Evolutionary conservation across 805 yeast genomes (phyloP).

Genomic region (Suhomyces prunicola): DNA sequence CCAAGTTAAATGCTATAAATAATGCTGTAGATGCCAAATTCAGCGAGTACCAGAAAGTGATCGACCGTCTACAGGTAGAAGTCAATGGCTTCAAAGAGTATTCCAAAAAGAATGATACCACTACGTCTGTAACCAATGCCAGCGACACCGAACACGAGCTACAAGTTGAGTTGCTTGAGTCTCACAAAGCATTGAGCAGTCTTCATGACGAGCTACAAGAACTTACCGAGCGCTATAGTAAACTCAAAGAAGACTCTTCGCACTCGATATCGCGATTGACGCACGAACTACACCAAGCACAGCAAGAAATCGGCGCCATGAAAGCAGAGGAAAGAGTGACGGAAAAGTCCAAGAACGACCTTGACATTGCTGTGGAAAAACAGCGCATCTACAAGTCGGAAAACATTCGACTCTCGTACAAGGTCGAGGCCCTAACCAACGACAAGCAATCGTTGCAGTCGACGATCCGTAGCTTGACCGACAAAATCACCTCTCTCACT

Average conservation of each 20-base stretch:
- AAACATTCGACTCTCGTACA: slow-evolving; percentile 39
- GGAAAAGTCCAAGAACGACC: slow-evolving; percentile 36
- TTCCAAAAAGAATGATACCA: slow-evolving; percentile 1
- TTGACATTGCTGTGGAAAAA: slow-evolving; percentile 41
- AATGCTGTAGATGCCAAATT: slow-evolving; percentile 23
- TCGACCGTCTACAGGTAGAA: slow-evolving; percentile 30
- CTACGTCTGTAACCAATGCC: slow-evolving; percentile 9
- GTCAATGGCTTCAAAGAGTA: slow-evolving; percentile 25
- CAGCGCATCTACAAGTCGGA: slow-evolving; percentile 44
- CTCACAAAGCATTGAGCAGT: slow-evolving; percentile 15
- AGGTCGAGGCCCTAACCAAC: slow-evolving; percentile 34
- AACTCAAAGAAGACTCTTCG: slow-evolving; percentile 21
- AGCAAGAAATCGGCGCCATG: slow-evolving; percentile 12
- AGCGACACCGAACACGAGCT: slow-evolving; percentile 2
- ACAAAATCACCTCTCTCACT: slow-evolving; percentile 30
- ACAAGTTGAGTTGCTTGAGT: slow-evolving; percentile 15
- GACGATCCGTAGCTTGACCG: slow-evolving; percentile 37
- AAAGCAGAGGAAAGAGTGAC: slow-evolving; percentile 14
- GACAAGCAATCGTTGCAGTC: slow-evolving; percentile 36
- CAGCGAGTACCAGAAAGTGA: slow-evolving; percentile 27
- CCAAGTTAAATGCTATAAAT: slow-evolving; percentile 15
- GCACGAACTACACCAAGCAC: slow-evolving; percentile 16
- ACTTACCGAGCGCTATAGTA: slow-evolving; percentile 13
- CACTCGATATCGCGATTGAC: slow-evolving; percentile 21
- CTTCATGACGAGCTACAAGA: slow-evolving; percentile 17